A percentile compares a stretch with the other conserved stretches of the same genome.
These are phyloP conservation scores for Ceratobasidium sp. DNA, from an alignment of 1,284 basidiomycete species.

Conservation along the genomic window DNA sequence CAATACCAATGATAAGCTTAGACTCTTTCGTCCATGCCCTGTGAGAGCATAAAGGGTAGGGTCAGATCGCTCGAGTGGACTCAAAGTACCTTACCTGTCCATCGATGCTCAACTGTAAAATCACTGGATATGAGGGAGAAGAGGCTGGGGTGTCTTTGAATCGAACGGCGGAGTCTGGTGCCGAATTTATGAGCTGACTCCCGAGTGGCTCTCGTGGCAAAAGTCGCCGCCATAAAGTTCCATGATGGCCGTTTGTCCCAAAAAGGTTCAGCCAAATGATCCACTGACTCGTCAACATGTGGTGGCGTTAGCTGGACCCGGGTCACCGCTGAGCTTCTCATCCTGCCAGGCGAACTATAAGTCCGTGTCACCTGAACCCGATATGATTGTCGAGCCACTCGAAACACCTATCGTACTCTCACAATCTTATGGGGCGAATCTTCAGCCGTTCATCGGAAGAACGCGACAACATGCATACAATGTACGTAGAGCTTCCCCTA, in stretches of 20 bases:
- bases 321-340: background rate
- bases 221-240: no score
- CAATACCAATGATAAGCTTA: constrained; percentile 12
- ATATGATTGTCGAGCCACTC: background rate
- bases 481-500: background rate
- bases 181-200: no score
- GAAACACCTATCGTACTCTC: background rate
- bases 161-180: no score
- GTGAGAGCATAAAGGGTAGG: no score
- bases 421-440: background rate
- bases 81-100: no score
- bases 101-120: no score
- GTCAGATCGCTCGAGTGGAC: no score
- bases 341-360: background rate
- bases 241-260: background rate
- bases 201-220: no score
- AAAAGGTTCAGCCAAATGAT: background rate
- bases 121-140: no score
- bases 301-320: background rate
- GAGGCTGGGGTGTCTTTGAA: no score
- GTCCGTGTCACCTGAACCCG: background rate
- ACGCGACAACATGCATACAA: background rate
- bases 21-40: background rate
- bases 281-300: background rate
- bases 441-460: background rate